These are phyloP conservation scores for Gossypium aridum DNA, from an alignment of 441 rosid genomes.

Conservation along the genomic window DNA sequence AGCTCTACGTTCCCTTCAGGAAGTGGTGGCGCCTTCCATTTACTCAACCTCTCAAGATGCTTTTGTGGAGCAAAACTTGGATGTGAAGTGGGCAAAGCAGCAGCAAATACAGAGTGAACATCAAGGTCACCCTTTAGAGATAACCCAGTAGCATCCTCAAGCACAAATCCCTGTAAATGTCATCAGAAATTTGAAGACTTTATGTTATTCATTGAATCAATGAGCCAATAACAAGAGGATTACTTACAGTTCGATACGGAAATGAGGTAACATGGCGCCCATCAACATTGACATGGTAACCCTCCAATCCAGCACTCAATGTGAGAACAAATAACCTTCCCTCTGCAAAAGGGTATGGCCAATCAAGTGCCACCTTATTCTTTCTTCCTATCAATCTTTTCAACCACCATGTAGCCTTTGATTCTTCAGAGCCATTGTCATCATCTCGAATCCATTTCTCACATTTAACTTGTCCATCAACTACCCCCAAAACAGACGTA, in stretches of 20 bases:
- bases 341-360: slow-evolving; percentile 86
- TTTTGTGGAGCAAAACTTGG: slow-evolving; percentile 75
- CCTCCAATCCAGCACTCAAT: slow-evolving; percentile 78
- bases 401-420: slow-evolving; percentile 78
- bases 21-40: slow-evolving; percentile 78
- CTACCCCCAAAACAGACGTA: slow-evolving; percentile 35
- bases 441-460: slow-evolving; percentile 92
- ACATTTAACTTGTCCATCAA: slow-evolving; percentile 81
- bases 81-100: slow-evolving; percentile 67
- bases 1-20: slow-evolving; percentile 57
- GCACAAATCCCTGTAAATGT: slow-evolving; percentile 65
- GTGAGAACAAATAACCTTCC: slow-evolving; percentile 76
- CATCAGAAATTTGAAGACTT: slow-evolving; percentile 7
- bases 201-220: not conserved
- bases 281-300: slow-evolving; percentile 79
- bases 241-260: slow-evolving; percentile 68
- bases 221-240: slow-evolving; percentile 3
- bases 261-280: slow-evolving; percentile 76
- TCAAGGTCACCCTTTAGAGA: slow-evolving; percentile 72
- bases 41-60: slow-evolving; percentile 65
- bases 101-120: slow-evolving; percentile 73
- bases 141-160: slow-evolving; percentile 97
- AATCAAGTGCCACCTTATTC: slow-evolving; percentile 57
- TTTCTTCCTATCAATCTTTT: slow-evolving; percentile 63
- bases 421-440: slow-evolving; percentile 48